Base-by-base conservation (phyloP, 2,329 filamentous ascomycete genomes). In the Aspergillus glaucus region DNA sequence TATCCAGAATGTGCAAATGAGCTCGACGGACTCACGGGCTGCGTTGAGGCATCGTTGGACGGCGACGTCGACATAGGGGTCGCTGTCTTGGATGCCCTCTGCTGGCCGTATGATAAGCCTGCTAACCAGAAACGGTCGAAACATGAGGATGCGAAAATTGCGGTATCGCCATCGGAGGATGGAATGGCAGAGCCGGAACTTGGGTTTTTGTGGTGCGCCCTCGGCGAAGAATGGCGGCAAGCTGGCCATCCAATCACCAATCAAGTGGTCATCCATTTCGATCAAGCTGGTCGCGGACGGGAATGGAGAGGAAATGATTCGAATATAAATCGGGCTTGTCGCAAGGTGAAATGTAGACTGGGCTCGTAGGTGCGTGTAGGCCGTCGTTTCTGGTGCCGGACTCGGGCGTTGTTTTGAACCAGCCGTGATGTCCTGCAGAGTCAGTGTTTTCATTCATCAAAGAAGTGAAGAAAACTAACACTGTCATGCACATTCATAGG, bases 401-500 rank as follows among this genome's bases (percentile, higher is more conserved):
- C 43, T 28, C 2, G 64, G 63, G 6, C 53, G 32, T 4, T 46
- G 44, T 12, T 53, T 56, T 5, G 62, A 61, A 6, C 44, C 50
- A 14, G 50, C 21, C 3, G 57, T 58, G 21, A 64, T 44, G 6
- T 50, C 50, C 52, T 54, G 28, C 10, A 19, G n/a, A 30, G n/a
- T 43, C n/a, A 44, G 28, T 44, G 21, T 6, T 12, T 14, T 3
- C 15, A 17, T n/a, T 28, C 10, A 9, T 19, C 17, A 44, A 6
- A 14, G 1, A 19, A 39, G 19, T 12, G 28, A 10, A 30, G n/a
- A 6, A 30, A 9, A 47, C 50, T 7, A 8, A 57, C 56, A 15
- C 41, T 49, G 47, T 69, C 64, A 45, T 67, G 61, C 0, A 68
- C 53, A 47, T 70, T 70, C 26, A 66, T 45, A 3, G 66, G 66